Evolutionary conservation across 768 basidiomycete genomes (phyloP), one percentile per base, ranked within the genome.

Genomic region (Trametes villosa): DNA sequence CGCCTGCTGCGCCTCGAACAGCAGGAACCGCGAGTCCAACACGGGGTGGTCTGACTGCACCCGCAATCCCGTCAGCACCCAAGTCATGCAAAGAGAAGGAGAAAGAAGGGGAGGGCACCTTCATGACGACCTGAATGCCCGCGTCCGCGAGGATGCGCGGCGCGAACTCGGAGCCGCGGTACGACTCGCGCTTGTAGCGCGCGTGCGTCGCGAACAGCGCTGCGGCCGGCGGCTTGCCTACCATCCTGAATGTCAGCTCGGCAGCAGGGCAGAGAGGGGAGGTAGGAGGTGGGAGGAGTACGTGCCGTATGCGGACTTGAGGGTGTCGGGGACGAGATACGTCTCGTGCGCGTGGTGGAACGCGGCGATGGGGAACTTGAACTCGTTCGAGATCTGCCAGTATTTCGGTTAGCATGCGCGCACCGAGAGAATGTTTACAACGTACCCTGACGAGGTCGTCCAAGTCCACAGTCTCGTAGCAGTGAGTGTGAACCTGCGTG

Each of bases 271-370:
- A 30, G 38, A 4, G 4, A 51, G 29, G 3, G 27, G 2, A n/a
- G 9, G 20, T 5, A 22, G 20, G 31, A 13, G 1, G 31, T 20
- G 12, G 29, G 24, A n/a, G n/a, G 0, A 12, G 18, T 1, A 45
- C 50, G n/a, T 22, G 67, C 65, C 70, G 29, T 80, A 94, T 63
- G 87, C 85, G 71, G 83, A 78, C 73, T 93, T 96, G 59, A 98
- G 75, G 4, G 89, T 74, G 27, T 86, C 85, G 0, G 94, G 92
- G 20, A 95, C 89, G n/a, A 97, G 81, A 74, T 92, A 97, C 1
- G 93, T 85, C 72, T 96, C 94, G 59, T 92, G 87, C 9, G 94
- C 95, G 69, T 92, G 89, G 68, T 95, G 92, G 70, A 95, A 86
- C 11, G 91, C 88, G 8, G 89, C 84, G 26, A 94, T 79, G 2